Evolutionary conservation across 2,329 filamentous ascomycete species (phyloP), one percentile per base, ranked within the genome.

Genomic region (Triangularia setosa): DNA sequence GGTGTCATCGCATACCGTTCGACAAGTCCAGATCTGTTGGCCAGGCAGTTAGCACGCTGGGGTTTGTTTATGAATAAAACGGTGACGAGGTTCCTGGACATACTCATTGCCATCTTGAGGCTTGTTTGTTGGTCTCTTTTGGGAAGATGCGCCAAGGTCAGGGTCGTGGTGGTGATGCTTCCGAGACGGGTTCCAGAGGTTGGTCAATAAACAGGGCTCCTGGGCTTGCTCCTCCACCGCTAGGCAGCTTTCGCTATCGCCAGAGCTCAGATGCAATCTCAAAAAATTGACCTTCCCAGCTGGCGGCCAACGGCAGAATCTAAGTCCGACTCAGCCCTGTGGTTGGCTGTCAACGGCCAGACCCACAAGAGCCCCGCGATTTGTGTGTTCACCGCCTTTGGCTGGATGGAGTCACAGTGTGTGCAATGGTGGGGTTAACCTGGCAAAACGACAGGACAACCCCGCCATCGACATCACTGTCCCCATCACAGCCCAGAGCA

Each of bases 21-120:
- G 89, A 90, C 80, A 93, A 82, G 81, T 94, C 91, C 76, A 94
- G 83, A 81, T 94, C 91, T 93, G 74, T 30, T 27, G 59, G 55
- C 18, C 53, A 30, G 9, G 40, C 27, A 35, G 63, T 69, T 68
- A 65, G 66, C 56, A 55, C 65, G 67, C 69, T 61, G 65, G 65
- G 64, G 33, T 48, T n/a, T 48, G 18, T 21, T 21, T 48, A 21
- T 5, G 12, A 48, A 48, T 48, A 48, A 48, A 48, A 60, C 52
- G 21, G 55, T 3, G 33, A 60, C 56, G 64, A 60, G 58, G 52
- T 23, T 62, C 12, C 33, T 57, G 56, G 62, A 78, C 84, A 68
- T 81, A 87, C 84, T 84, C 82, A 87, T 82, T 68, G 84, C 83
- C 84, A 87, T 87, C 62, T 79, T 85, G 76, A 56, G 21, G 64